These are phyloP conservation scores for Aquilaria yunnanensis DNA, from an alignment of 345 rosid species.

Conservation along the genomic window DNA sequence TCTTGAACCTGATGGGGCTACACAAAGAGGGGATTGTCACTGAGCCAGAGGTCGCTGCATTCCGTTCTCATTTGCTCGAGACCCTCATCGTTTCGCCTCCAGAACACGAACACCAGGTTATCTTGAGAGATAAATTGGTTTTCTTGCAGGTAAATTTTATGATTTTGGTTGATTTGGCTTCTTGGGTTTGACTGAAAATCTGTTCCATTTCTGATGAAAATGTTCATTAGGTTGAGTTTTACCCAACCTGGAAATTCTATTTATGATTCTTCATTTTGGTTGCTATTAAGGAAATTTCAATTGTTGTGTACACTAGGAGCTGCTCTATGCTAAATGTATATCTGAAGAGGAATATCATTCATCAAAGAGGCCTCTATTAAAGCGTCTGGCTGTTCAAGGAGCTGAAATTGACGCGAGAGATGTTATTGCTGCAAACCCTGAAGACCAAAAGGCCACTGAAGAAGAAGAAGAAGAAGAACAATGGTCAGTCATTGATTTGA, in stretches of 20 bases:
- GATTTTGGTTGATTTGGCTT: neutral
- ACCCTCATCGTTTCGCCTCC: slow-evolving; percentile 48
- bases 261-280: neutral
- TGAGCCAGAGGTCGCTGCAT: slow-evolving; percentile 48
- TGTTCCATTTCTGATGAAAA: neutral
- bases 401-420: slow-evolving; percentile 61
- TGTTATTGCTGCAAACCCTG: slow-evolving; percentile 29
- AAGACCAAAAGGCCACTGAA: slow-evolving; percentile 27
- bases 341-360: slow-evolving; percentile 61
- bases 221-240: neutral
- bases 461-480: slow-evolving; percentile 52
- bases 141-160: slow-evolving; percentile 56
- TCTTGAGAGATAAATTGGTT: slow-evolving; percentile 57
- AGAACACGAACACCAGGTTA: slow-evolving; percentile 41
- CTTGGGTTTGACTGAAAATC: neutral
- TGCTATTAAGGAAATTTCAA: no score
- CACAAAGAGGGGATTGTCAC: slow-evolving; percentile 60
- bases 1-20: slow-evolving; percentile 62
- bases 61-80: slow-evolving; percentile 54
- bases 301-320: slow-evolving; percentile 30
- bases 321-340: slow-evolving; percentile 66
- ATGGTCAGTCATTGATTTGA: slow-evolving; percentile 68
- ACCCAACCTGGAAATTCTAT: slow-evolving; percentile 1
- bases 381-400: slow-evolving; percentile 64
- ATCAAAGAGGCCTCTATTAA: slow-evolving; percentile 69